These are phyloP conservation scores for Miscanthus lutarioriparius DNA, from an alignment of 176 grass and related monocot species.

Conservation along the genomic window DNA sequence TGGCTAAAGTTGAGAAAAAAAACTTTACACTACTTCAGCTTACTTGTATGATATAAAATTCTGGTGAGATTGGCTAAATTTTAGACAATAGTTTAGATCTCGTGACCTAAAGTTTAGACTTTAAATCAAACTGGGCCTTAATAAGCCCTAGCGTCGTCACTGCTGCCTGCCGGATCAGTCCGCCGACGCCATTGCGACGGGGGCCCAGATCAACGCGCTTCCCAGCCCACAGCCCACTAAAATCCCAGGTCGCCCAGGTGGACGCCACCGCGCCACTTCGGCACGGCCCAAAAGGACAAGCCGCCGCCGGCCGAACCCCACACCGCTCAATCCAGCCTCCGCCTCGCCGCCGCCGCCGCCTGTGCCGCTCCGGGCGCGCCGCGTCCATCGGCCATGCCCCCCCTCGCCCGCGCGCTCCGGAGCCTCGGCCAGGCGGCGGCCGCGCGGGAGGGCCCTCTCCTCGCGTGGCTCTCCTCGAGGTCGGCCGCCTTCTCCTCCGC, in stretches of 20 bases:
- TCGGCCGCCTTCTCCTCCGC: constrained; percentile 34
- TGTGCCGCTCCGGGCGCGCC: constrained; percentile 19
- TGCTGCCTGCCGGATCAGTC: too few species aligned
- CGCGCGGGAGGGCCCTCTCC: neutral
- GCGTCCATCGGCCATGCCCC: constrained; percentile 36
- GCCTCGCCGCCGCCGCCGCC: constrained; percentile 29
- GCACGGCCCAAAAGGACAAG: constrained; percentile 23
- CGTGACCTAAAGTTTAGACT: too few species aligned
- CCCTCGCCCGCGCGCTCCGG: constrained; percentile 34
- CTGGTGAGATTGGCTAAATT: too few species aligned
- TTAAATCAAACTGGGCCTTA: too few species aligned
- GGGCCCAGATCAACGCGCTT: too few species aligned
- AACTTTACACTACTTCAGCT: too few species aligned
- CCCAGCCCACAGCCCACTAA: neutral
- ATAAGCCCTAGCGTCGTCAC: too few species aligned
- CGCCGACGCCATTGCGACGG: too few species aligned
- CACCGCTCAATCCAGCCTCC: constrained; percentile 5
- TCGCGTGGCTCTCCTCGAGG: constrained; percentile 8
- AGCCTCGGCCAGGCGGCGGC: neutral
- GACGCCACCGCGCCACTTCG: neutral
- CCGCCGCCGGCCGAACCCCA: constrained; percentile 28
- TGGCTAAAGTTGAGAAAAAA: too few species aligned
- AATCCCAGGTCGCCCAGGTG: neutral
- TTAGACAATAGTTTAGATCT: too few species aligned
- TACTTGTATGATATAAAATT: too few species aligned